A percentile compares a stretch with the other conserved stretches of the same genome.
Evolutionary conservation across 805 yeast species (phyloP).

Genomic region (Kodamaea neixiangensis): DNA sequence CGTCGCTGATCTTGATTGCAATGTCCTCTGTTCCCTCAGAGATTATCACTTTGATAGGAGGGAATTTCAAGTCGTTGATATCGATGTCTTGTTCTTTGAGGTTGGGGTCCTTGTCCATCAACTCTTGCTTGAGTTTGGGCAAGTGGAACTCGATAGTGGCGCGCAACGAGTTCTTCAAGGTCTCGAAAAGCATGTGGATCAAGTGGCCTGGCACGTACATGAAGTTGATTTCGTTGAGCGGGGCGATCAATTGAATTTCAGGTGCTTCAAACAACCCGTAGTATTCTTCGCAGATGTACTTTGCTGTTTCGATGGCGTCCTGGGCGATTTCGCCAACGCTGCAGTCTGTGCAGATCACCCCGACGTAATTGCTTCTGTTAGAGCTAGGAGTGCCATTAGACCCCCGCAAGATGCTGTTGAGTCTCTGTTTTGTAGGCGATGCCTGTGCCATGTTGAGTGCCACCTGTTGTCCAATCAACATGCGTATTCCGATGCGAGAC

Average conservation of each 20-base stretch:
- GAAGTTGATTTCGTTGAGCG: conserved; percentile 68
- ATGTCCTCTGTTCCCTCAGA: conserved; percentile 90
- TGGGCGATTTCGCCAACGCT: conserved; percentile 80
- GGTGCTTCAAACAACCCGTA: conserved; percentile 88
- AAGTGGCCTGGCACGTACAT: conserved; percentile 94
- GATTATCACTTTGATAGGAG: conserved; percentile 83
- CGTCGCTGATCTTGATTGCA: conserved; percentile 86
- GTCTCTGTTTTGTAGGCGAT: conserved; percentile 40
- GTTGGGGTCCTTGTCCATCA: conserved; percentile 44
- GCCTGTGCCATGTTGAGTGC: conserved; percentile 72
- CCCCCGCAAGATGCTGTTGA: conserved; percentile 39
- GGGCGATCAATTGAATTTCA: conserved; percentile 73
- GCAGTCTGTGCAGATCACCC: conserved; percentile 83
- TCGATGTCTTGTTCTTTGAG: conserved; percentile 38
- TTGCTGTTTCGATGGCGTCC: conserved; percentile 88
- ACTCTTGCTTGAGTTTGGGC: conserved; percentile 43
- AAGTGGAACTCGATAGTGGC: conserved; percentile 86
- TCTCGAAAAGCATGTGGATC: conserved; percentile 88
- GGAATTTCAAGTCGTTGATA: conserved; percentile 68
- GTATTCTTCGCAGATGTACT: conserved; percentile 88
- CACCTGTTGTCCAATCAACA: conserved; percentile 93
- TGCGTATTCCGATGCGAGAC: conserved; percentile 89
- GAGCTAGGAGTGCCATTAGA: conserved; percentile 10
- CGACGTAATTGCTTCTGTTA: conserved; percentile 65
- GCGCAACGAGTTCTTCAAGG: conserved; percentile 79